Conservation (phyloP, 768 basidiomycete genomes). For the Amanita polypyramis region DNA sequence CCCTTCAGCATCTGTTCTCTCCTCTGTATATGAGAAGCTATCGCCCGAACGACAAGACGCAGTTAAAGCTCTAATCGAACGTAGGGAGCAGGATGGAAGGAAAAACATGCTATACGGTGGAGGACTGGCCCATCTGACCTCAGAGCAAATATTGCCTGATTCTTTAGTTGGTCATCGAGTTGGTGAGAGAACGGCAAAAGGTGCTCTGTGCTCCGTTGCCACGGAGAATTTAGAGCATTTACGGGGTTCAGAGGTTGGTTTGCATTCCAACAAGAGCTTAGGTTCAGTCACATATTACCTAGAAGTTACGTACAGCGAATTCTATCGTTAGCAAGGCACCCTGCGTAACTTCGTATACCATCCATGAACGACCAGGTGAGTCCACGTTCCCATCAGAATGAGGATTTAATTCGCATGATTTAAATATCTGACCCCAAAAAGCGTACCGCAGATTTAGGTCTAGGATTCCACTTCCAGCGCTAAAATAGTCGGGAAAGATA, state of each 20-base stretch:
- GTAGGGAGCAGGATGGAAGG: slow-evolving; percentile 8
- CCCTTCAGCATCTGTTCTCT: slow-evolving; percentile 29
- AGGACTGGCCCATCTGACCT: background rate
- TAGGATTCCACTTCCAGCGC: background rate
- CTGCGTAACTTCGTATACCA: no score
- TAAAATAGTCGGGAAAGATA: background rate
- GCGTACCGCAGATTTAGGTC: background rate
- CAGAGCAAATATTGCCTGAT: background rate
- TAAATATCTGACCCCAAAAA: background rate
- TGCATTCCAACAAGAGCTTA: background rate
- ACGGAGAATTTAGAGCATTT: background rate
- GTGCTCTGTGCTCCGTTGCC: background rate
- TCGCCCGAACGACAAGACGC: slow-evolving; percentile 27
- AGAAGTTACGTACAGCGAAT: background rate
- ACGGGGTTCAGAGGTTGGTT: background rate
- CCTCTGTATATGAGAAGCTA: slow-evolving; percentile 24
- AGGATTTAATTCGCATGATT: no score
- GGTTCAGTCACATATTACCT: background rate
- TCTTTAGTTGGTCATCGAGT: background rate
- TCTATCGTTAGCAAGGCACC: background rate
- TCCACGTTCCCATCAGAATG: no score
- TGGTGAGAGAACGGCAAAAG: background rate
- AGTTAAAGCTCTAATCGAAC: slow-evolving; percentile 25
- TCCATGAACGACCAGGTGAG: background rate
- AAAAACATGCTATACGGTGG: background rate